Base-by-base conservation (phyloP, 2,329 filamentous ascomycete genomes). In the Hypoxylon sp. region DNA sequence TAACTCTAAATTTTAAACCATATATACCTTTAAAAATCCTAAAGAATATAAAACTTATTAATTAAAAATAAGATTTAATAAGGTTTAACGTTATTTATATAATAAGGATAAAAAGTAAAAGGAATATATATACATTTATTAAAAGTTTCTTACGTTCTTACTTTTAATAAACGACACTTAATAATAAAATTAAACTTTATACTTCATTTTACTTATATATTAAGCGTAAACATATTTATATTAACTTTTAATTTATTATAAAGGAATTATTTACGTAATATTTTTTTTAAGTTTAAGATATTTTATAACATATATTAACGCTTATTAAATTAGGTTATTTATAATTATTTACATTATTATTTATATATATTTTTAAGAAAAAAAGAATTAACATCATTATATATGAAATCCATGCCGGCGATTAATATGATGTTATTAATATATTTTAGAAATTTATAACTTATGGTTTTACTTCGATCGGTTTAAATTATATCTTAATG, bases 1-100 rank as follows among this genome's bases (percentile, higher is more conserved):
- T 50, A n/a, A 3, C 46, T 50, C 31, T n/a, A 50, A 30, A 14
- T 50, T 30, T 30, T 50, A 30, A 13, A 5, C n/a, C n/a, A 50
- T 50, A 30, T 50, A 50, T 22, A 20, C 0, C 30, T 31, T 30
- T 50, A 50, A 5, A 50, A 27, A 27, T 27, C 25, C 3, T 27
- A 27, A 27, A 27, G 3, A 27, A 5, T 5, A 27, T 27, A 5
- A 2, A 30, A 14, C 14, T 30, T n/a, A 30, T 50, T 50, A 50
- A 50, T 50, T 30, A 50, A 30, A 50, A 50, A n/a, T 27, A 50
- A 30, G 11, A 50, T 50, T 30, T 50, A 50, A 30, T 30, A 50
- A n/a, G 7, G 11, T 50, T 50, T 10, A 50, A 50, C 30, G n/a
- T 50, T 30, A 50, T 50, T n/a, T 30, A 50, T 30, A n/a, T 50